Conservation (phyloP, 2,329 filamentous ascomycete species). For the Xylariaceae sp. region DNA sequence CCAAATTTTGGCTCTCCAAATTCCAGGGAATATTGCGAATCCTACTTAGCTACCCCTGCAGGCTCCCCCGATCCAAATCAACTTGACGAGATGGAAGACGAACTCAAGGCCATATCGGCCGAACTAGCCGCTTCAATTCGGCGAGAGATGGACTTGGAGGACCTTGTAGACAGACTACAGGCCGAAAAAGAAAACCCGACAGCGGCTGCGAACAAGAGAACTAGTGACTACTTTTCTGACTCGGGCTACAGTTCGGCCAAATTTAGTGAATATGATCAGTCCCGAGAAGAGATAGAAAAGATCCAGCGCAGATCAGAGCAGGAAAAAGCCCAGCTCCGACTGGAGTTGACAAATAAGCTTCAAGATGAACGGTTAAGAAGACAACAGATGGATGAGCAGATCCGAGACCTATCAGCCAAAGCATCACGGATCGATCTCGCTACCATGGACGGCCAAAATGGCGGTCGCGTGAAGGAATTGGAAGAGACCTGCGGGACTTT, state of each 20-base stretch:
- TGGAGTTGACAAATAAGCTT: constrained; percentile 80
- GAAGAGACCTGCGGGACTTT: constrained; percentile 79
- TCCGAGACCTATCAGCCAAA: constrained; percentile 75
- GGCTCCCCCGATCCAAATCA: constrained; percentile 44
- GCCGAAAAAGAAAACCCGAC: constrained; percentile 62
- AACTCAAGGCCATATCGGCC: constrained; percentile 86
- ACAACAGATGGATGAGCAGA: constrained; percentile 75
- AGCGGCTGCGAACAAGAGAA: constrained; percentile 61
- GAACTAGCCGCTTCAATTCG: constrained; percentile 91
- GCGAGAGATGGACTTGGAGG: constrained; percentile 93
- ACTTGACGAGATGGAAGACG: constrained; percentile 87
- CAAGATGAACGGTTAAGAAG: constrained; percentile 80
- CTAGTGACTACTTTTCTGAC: constrained; percentile 97
- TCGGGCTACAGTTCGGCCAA: constrained; percentile 85
- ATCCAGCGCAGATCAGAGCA: constrained; percentile 82
- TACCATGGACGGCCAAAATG: constrained; percentile 53
- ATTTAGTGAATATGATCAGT: constrained; percentile 63
- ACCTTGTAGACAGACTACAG: constrained; percentile 84
- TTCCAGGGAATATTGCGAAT: constrained; percentile 48
- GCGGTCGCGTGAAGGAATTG: constrained; percentile 67
- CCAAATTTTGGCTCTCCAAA: constrained; percentile 40
- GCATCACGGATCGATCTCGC: constrained; percentile 60
- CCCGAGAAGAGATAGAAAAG: constrained; percentile 71
- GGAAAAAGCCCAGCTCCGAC: constrained; percentile 79
- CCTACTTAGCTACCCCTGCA: constrained; percentile 48